Base-by-base conservation (phyloP, 805 yeast species). In the Saccharomyces kudriavzevii region DNA sequence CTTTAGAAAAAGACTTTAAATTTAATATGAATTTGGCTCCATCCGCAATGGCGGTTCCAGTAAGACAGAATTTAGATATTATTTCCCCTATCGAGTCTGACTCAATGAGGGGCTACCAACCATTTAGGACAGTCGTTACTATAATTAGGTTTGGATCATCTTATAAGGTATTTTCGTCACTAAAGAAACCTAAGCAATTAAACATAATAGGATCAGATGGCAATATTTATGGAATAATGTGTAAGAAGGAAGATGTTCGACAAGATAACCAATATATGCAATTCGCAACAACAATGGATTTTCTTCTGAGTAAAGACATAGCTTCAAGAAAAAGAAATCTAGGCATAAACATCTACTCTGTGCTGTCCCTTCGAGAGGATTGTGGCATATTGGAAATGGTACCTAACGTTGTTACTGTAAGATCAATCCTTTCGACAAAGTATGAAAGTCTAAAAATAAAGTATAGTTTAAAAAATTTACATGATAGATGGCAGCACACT, bases 181-280 rank as follows among this genome's bases (percentile, higher is more conserved):
- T 94, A 70, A 97, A 91, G 68, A 83, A 80, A 71, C 99, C 99
- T 0, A 81, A 89, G 60, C 84, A 87, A 58, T 73, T 94, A 8
- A 81, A 81, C 13, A 72, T 92, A 2, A 69, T 80, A 43, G 99
- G 98, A 0, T 81, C 88, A 2, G 88, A 92, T 69, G 91, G 92
- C 8, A 70, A 71, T n/a, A 68, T 73, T 1, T 91, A 91, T 65
- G 79, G 85, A 20, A 76, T 94, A 14, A 77, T 94, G 71, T 84
- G 96, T 61, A 94, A 94, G 65, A 79, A 83, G 57, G 99, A 94
- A 69, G 99, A 94, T 71, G 84, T 95, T 20, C 74, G 98, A 58
- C 95, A 95, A 64, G 99, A 95, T 73, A 94, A 96, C 3, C 87
- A 96, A 61, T 81, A 92, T 51, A 87, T 90, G 87, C 77, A 95